Evolutionary conservation across 1,139 yeast species (phyloP).

Genomic region (Scheffersomyces parashehatae): DNA sequence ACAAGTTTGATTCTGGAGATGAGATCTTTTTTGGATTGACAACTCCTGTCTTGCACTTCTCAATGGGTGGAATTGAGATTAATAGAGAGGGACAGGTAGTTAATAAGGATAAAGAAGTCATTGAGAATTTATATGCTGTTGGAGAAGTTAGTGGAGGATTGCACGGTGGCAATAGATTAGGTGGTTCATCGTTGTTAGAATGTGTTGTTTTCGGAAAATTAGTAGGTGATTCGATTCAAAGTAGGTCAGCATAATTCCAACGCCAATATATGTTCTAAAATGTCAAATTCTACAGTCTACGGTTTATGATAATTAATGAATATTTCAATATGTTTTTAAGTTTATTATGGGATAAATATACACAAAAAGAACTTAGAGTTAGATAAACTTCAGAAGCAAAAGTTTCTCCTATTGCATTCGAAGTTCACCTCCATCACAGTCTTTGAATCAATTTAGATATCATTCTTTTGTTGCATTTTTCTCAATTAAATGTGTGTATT

Average conservation of each 20-base stretch:
- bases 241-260: neutral
- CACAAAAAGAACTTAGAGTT: neutral
- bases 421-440: neutral
- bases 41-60: slow-evolving; percentile 40
- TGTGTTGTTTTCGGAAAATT: slow-evolving; percentile 40
- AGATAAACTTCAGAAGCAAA: neutral
- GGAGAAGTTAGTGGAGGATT: slow-evolving; percentile 44
- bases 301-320: neutral
- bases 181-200: slow-evolving; percentile 39
- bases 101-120: slow-evolving; percentile 13
- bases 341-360: slow-evolving; percentile 1
- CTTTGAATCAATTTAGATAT: neutral
- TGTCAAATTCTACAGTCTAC: neutral
- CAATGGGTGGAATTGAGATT: slow-evolving; percentile 43
- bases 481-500: slow-evolving; percentile 1
- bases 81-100: slow-evolving; percentile 27
- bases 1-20: slow-evolving; percentile 4
- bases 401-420: neutral
- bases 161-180: slow-evolving; percentile 40
- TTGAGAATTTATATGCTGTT: slow-evolving; percentile 32
- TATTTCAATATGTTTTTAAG: neutral
- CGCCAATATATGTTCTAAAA: neutral
- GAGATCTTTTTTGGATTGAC: slow-evolving; percentile 31
- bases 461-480: slow-evolving; percentile 1
- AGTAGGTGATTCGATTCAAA: slow-evolving; percentile 14